These are phyloP conservation scores for Epichloe glyceriae DNA, from an alignment of 2,329 filamentous ascomycete species.

Conservation along the genomic window DNA sequence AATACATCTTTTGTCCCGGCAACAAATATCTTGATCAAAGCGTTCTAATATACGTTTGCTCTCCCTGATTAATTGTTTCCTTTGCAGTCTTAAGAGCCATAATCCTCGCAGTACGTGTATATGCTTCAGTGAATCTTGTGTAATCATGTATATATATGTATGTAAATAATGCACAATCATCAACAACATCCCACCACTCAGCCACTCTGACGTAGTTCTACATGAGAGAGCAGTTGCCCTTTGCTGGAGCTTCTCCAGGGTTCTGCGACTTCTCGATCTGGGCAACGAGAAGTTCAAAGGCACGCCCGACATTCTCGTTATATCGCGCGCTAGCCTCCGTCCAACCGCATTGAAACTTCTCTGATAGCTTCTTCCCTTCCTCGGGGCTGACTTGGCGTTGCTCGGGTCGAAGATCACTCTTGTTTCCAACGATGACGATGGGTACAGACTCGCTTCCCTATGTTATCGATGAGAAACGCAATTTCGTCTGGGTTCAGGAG, in stretches of 20 bases:
- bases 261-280: slow-evolving; percentile 94
- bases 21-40: too few species aligned
- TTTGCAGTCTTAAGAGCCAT: too few species aligned
- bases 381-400: slow-evolving; percentile 82
- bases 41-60: too few species aligned
- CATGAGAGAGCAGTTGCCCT: slow-evolving; percentile 78
- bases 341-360: slow-evolving; percentile 84
- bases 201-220: slow-evolving; percentile 26
- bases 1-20: too few species aligned
- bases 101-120: not conserved
- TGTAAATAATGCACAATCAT: not conserved
- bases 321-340: slow-evolving; percentile 90
- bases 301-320: slow-evolving; percentile 84
- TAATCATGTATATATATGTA: not conserved
- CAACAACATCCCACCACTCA: not conserved
- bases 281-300: slow-evolving; percentile 86
- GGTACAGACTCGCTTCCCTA: slow-evolving; percentile 87
- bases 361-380: slow-evolving; percentile 71
- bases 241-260: slow-evolving; percentile 68
- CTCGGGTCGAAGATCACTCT: slow-evolving; percentile 84
- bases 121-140: not conserved
- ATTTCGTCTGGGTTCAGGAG: not conserved
- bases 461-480: not conserved
- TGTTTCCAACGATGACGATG: slow-evolving; percentile 92
- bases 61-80: too few species aligned